Base-by-base conservation (phyloP, 208 protist species). In the Angomonas ambiguus region DNA sequence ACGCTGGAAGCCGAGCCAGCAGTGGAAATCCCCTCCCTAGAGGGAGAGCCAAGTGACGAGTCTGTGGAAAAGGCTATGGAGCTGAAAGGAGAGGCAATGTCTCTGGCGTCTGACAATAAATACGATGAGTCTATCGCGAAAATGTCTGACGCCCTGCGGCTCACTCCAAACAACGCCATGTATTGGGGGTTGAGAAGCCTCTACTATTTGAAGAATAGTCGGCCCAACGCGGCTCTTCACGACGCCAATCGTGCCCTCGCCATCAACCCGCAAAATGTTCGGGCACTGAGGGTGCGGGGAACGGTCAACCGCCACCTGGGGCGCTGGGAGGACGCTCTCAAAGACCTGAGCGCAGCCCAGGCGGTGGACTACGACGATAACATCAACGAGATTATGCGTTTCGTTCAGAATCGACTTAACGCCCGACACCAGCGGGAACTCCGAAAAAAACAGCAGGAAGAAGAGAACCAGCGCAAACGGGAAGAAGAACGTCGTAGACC, bases 351-450 rank as follows among this genome's bases (percentile, higher is more conserved):
- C 56, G 77, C 72, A 33, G 88, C 85, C 1, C 82, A 94, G 71
- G 61, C 65, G 0, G 76, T 94, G 70, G 88, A 94, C 76, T 94
- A 90, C 75, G 85, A 92, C 55, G 84, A 86, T 24, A 62, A 51
- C 24, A 81, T 63, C 0, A 72, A 79, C 33, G 80, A 59, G 6
- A 71, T 82, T 1, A 62, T 91, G 1, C 72, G 76, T 61, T 73
- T 83, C 51, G 88, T 82, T 33, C 69, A 86, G 59, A 45, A 51
- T 13, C 84, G 76, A 22, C 57, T 66, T 22, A 81, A 62, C 30
- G 35, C 48, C 22, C 80, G 78, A 18, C 82, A 81, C 49, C 69
- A 77, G 48, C 65, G 65, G 0, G 62, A 56, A 5, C 49, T 72
- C 22, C 65, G 72, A 22, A 80, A 75, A 66, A 55, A 85, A 67